Base-by-base conservation (phyloP, 805 yeast species). In the Saturnispora ahearnii region DNA sequence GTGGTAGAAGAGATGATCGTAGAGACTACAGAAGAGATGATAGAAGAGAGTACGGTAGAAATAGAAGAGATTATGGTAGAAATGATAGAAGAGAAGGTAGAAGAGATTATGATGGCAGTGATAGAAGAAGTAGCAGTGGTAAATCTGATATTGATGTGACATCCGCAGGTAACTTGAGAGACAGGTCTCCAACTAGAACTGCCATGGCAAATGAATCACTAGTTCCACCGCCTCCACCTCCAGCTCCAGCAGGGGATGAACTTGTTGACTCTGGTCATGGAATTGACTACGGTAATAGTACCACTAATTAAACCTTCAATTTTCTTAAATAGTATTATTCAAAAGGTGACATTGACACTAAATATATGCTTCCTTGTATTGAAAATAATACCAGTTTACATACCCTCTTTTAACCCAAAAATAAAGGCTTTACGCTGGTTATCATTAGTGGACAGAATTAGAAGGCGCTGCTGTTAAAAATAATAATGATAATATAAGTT, bases 21-120 rank as follows among this genome's bases (percentile, higher is more conserved):
- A 49, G 55, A 15, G 52, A 54, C 46, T 46, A 50, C 13, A 37
- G 49, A 12, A 26, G 49, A 13, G 32, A 44, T 30, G 51, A 34
- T n/a, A n/a, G 36, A 24, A 40, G 48, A 26, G 15, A 22, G 15
- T 26, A 28, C 15, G 54, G 51, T 34, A 44, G 56, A 36, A 49
- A 57, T 34, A 50, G 55, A 26, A 52, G 55, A 47, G 47, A 50
- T n/a, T 52, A 31, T 10, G 18, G 18, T 18, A 18, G 18, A 18
- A n/a, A 44, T 30, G 51, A 34, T n/a, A n/a, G 36, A 24, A 40
- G 48, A 26, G 15, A 22, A 18, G 40, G 2, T 18, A 18, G 37
- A n/a, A 31, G 48, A 12, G 13, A 46, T 15, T 21, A 40, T 34
- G 51, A 30, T 13, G 13, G 40, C 3, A 44, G 46, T 22, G 48